phyloP scores from a whole-genome alignment of 2,329 filamentous ascomycete genomes.

The Fusarium scirpi region DNA sequence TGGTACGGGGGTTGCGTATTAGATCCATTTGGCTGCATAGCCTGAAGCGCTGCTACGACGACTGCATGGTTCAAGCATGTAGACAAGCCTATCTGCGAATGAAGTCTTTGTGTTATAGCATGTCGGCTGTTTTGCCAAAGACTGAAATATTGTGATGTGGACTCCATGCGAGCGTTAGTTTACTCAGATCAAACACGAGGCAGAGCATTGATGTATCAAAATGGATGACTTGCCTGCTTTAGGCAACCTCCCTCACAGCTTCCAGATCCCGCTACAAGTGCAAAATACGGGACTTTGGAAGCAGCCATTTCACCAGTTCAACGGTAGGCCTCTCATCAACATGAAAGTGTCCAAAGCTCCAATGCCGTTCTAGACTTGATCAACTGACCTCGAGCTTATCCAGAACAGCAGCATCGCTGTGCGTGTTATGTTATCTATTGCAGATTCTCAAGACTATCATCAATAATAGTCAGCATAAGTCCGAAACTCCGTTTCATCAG shows the following conservation, averaged over 20 bases:
- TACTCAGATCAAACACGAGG: background rate
- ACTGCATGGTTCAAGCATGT: background rate
- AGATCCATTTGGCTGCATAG: background rate
- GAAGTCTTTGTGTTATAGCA: background rate
- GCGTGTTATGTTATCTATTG: too few species aligned
- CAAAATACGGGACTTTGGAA: background rate
- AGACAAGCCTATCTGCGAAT: background rate
- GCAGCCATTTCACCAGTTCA: background rate
- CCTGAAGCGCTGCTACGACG: background rate
- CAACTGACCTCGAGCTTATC: background rate
- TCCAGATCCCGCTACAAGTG: background rate
- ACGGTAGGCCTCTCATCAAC: background rate
- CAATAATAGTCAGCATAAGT: too few species aligned
- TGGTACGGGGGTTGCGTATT: background rate
- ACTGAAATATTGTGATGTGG: rapidly evolving
- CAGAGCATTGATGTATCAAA: rapidly evolving
- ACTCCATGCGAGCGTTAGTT: background rate
- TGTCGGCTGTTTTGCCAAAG: background rate
- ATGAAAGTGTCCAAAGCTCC: background rate
- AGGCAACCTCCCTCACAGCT: background rate
- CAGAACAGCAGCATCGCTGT: background rate
- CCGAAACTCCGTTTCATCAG: background rate
- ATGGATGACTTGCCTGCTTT: background rate
- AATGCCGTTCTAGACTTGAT: background rate
- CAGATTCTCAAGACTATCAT: too few species aligned